Base-by-base conservation (phyloP, 202 grass and related monocot species). In the Setaria viridis region DNA sequence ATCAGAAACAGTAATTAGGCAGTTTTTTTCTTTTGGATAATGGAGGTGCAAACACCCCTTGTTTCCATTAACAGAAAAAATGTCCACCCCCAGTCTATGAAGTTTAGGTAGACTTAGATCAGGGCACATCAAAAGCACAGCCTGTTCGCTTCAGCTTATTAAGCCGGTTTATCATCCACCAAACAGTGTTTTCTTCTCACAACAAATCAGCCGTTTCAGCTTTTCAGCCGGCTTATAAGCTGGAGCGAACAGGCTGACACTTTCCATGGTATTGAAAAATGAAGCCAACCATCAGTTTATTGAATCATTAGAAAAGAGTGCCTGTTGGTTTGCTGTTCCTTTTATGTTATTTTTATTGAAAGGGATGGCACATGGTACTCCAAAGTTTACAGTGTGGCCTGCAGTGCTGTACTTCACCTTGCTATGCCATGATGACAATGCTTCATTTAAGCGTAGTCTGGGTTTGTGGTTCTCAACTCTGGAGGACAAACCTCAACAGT, bases 71-170 rank as follows among this genome's bases (percentile, higher is more conserved):
- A 21, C 6, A 34, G 80, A 33, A 72, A 74, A 60, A 12, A 15
- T 10, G 42, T 47, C 67, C 51, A 60, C 21, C 25, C 25, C 11
- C 16, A 11, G 9, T 60, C 49, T 70, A 7, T 29, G 25, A 32
- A n/a, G 30, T 76, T 68, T 10, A 30, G 63, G 13, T 77, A 35
- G 53, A 55, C 57, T 70, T 85, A 70, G 67, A 80, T 62, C 12
- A 62, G 35, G 21, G 48, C 25, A 55, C 47, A 56, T 75, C 29
- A 21, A 88, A 82, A 76, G 51, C 11, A 19, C 9, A 25, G 25
- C 25, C 25, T 25, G 25, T 25, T 25, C 25, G 25, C 25, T 25
- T 25, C 25, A 25, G 25, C 25, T 25, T 25, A 25, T 25, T 25
- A 25, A 25, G 25, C 25, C 25, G 25, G 25, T 25, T 25, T 25